phyloP scores from a whole-genome alignment of 2,329 filamentous ascomycete species.

The Uncinocarpus reesii region DNA sequence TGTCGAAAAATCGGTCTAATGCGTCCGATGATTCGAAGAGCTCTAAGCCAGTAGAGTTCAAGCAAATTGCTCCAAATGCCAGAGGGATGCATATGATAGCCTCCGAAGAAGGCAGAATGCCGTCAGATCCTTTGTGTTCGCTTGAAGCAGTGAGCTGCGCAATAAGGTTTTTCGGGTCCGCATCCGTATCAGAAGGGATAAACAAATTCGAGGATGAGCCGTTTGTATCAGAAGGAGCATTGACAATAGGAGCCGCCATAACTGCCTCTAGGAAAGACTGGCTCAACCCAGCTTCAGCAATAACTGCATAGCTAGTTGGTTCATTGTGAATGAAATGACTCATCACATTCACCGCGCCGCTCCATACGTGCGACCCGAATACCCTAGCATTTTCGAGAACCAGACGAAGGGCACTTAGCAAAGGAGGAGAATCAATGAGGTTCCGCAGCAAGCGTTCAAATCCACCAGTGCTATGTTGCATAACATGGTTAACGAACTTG shows the following conservation, averaged over 20 bases:
- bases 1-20: slow-evolving; percentile 79
- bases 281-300: slow-evolving; percentile 86
- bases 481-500: slow-evolving; percentile 93
- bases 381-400: slow-evolving; percentile 69
- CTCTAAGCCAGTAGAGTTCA: slow-evolving; percentile 79
- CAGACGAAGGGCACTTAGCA: slow-evolving; percentile 66
- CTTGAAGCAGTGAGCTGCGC: slow-evolving; percentile 26
- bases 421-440: slow-evolving; percentile 79
- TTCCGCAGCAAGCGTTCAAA: slow-evolving; percentile 86
- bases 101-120: slow-evolving; percentile 78
- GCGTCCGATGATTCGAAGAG: slow-evolving; percentile 75
- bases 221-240: slow-evolving; percentile 25
- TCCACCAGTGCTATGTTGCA: slow-evolving; percentile 70
- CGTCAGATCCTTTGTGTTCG: slow-evolving; percentile 44
- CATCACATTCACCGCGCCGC: slow-evolving; percentile 79
- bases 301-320: slow-evolving; percentile 90
- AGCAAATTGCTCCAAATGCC: slow-evolving; percentile 84
- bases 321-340: slow-evolving; percentile 98
- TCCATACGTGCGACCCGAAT: slow-evolving; percentile 94
- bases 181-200: slow-evolving; percentile 18
- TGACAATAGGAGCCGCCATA: slow-evolving; percentile 39
- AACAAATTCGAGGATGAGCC: slow-evolving; percentile 31
- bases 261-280: slow-evolving; percentile 76
- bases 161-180: slow-evolving; percentile 22
- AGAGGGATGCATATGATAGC: slow-evolving; percentile 78